Percentiles rank a stretch among this genome's conserved stretches.
Evolutionary conservation across 352 stramenopile genomes (phyloP).

Genomic region (Phytophthora agathidicida): DNA sequence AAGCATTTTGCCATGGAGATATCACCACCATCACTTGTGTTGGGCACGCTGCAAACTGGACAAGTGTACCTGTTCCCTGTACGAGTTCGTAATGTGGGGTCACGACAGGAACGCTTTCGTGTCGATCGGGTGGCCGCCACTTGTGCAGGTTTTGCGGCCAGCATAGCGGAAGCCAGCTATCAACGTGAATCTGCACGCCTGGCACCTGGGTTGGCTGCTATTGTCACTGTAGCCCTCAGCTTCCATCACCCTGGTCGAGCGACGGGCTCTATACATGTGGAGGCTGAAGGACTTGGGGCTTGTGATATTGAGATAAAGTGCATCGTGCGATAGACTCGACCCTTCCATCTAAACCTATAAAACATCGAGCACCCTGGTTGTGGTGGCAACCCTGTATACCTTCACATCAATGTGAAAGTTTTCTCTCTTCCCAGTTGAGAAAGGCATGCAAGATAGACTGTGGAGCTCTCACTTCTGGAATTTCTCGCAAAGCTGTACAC

Average conservation of each 20-base stretch:
- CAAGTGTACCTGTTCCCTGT: slow-evolving; percentile 77
- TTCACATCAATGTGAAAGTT: slow-evolving; percentile 1
- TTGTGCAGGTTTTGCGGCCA: slow-evolving; percentile 42
- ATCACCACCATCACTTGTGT: slow-evolving; percentile 44
- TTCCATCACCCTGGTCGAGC: slow-evolving; percentile 62
- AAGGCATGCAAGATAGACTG: neutral
- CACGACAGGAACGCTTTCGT: slow-evolving; percentile 71
- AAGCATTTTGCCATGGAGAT: slow-evolving; percentile 67
- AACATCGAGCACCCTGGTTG: no score
- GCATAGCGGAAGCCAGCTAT: slow-evolving; percentile 58
- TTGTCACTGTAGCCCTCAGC: slow-evolving; percentile 66
- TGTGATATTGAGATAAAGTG: slow-evolving; percentile 62
- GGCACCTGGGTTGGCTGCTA: slow-evolving; percentile 58
- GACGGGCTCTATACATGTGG: slow-evolving; percentile 46
- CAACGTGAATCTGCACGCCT: slow-evolving; percentile 65
- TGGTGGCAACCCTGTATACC: no score
- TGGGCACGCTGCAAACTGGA: slow-evolving; percentile 41
- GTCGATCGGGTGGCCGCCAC: slow-evolving; percentile 53
- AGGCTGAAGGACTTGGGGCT: slow-evolving; percentile 55
- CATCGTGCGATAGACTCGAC: slow-evolving; percentile 41
- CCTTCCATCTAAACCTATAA: neutral
- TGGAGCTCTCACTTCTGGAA: slow-evolving; percentile 10
- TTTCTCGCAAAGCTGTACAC: neutral
- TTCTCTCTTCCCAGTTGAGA: neutral
- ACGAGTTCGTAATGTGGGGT: slow-evolving; percentile 70